Evolutionary conservation across 257 asterid species (phyloP), one percentile per base, ranked within the genome.

Genomic region (Nicotiana attenuata): DNA sequence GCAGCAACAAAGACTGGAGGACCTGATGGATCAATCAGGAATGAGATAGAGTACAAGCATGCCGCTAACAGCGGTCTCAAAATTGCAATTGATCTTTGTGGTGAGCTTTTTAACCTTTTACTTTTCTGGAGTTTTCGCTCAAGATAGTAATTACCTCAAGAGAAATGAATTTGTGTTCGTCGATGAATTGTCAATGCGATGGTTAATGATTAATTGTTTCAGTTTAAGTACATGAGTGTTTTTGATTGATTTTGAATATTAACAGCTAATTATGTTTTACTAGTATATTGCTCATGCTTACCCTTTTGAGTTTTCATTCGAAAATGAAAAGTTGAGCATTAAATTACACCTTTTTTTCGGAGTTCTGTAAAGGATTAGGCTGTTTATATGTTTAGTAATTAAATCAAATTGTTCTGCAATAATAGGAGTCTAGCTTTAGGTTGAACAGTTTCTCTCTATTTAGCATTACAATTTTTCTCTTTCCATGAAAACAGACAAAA

Each of bases 1-100:
- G 97, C 93, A 8, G 88, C 86, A 81, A 88, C 95, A 5, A 91
- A 89, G 84, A 90, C 92, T 1, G 98, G 99, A 82, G 99, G 99
- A 66, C 97, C 99, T 52, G 84, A 95, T 90, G 99, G 97, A 84
- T 95, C 99, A 16, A 93, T 95, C 45, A 90, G 97, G 87, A 87
- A 87, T 31, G 90, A 84, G 68, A 84, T 47, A 5, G 98, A 95
- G 89, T 79, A 78, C 73, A 87, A 76, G 17, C 94, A 95, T 75
- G 85, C 16, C 56, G 98, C 97, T 14, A 93, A 95, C 80, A 86
- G 69, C 45, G 99, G 98, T 50, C 85, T 95, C 45, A 89, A 85
- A 82, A 83, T 85, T 28, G 99, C 99, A 2, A 82, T 93, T 66
- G 96, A 92, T 83, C 85, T 91, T 60, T 94, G 97, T 81, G 96